Conservation (phyloP, 768 basidiomycete species). For the Rhizopogon sp. region DNA sequence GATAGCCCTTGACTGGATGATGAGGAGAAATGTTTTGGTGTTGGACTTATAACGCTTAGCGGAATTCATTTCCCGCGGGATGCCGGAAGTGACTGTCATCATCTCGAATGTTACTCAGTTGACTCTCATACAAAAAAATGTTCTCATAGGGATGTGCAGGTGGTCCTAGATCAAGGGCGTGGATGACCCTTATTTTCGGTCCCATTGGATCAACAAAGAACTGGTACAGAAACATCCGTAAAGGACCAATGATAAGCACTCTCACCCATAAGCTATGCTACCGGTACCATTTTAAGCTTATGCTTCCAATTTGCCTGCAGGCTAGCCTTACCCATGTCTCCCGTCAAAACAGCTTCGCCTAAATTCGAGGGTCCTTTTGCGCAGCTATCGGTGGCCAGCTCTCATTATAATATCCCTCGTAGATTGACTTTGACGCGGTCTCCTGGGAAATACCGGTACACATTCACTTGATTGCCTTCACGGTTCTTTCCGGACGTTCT, state of each 20-base stretch:
- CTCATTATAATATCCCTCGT: constrained; percentile 1
- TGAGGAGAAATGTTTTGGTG: constrained; percentile 10
- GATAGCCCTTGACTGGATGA: constrained; percentile 4
- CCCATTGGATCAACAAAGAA: constrained; percentile 6
- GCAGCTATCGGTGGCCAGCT: not conserved
- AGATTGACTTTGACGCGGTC: constrained; percentile 20
- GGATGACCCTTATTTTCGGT: constrained; percentile 10
- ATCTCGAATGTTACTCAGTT: constrained; percentile 9
- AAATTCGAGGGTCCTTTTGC: constrained; percentile 23
- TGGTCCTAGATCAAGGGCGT: constrained; percentile 8
- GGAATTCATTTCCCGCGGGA: constrained; percentile 16
- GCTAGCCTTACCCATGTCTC: constrained; percentile 9
- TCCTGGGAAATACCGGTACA: constrained; percentile 19
- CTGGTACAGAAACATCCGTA: constrained; percentile 10
- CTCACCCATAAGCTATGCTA: constrained; percentile 5
- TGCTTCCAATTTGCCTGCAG: constrained; percentile 14
- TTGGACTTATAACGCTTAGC: constrained; percentile 15
- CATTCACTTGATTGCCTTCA: not conserved
- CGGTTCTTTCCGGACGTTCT: not conserved
- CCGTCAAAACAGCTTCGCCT: constrained; percentile 19
- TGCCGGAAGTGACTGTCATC: constrained; percentile 5
- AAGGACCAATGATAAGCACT: constrained; percentile 9
- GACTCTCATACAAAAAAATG: constrained; percentile 4
- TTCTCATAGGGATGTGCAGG: constrained; percentile 14
- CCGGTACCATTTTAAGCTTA: constrained; percentile 8